Conservation (phyloP, 331 rosid genomes). For the Saraca asoca region DNA sequence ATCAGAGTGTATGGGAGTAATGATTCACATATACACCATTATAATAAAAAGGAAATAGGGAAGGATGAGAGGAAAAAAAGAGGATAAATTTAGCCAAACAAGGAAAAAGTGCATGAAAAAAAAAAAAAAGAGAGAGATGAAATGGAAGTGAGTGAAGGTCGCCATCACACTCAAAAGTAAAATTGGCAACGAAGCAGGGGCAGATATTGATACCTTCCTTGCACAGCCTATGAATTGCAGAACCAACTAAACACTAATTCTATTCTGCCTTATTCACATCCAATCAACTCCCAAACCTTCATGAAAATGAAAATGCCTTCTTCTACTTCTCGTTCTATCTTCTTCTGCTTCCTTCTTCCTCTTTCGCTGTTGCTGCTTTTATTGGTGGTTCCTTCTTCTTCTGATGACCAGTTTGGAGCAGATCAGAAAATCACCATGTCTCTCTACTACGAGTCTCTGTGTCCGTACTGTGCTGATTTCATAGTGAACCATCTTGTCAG, state of each 20-base stretch:
- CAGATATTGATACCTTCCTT: not conserved
- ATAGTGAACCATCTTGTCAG: constrained; percentile 63
- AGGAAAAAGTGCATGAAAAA: too few relatives aligned
- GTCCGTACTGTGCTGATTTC: constrained; percentile 89
- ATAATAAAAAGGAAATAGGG: too few relatives aligned
- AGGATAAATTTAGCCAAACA: too few relatives aligned
- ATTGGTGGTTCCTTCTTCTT: constrained; percentile 34
- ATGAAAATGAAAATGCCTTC: constrained; percentile 40
- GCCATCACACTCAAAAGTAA: too few relatives aligned
- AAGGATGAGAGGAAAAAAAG: too few relatives aligned
- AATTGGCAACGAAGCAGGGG: too few relatives aligned
- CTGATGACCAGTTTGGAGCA: constrained; percentile 19
- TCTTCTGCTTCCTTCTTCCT: constrained; percentile 41
- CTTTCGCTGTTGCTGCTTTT: constrained; percentile 38
- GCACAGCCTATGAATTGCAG: not conserved
- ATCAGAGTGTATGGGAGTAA: too few relatives aligned
- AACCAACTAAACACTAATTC: not conserved
- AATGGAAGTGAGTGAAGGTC: too few relatives aligned
- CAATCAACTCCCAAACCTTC: not conserved
- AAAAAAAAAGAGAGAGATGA: not conserved
- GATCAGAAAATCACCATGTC: constrained; percentile 57
- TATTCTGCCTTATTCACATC: not conserved
- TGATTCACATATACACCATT: too few relatives aligned
- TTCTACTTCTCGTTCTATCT: constrained; percentile 42
- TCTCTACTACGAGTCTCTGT: constrained; percentile 74